Evolutionary conservation across 1,284 basidiomycete genomes (phyloP).

Genomic region (Marasmius fiardii): DNA sequence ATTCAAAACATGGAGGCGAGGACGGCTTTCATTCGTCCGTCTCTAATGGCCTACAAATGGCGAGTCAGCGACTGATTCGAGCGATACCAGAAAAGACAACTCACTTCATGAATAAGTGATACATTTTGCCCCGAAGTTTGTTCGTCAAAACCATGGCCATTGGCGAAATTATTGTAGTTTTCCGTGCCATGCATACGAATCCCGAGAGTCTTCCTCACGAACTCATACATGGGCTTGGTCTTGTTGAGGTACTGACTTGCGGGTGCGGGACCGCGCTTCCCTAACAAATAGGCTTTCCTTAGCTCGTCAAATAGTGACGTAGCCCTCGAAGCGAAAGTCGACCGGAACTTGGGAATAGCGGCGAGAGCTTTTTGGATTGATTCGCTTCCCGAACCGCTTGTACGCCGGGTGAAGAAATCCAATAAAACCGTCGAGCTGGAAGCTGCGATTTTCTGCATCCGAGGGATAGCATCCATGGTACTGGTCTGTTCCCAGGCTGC

Average conservation of each 20-base stretch:
- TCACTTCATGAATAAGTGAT: slow-evolving; percentile 63
- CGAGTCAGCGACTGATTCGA: not conserved
- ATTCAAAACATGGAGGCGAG: slow-evolving; percentile 32
- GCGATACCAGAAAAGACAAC: not conserved
- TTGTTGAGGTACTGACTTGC: slow-evolving; percentile 60
- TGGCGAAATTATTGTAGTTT: slow-evolving; percentile 54
- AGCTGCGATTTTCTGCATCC: slow-evolving; percentile 65
- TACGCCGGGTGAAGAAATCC: slow-evolving; percentile 48
- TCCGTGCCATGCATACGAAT: slow-evolving; percentile 74
- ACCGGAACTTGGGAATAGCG: slow-evolving; percentile 50
- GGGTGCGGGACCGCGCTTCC: slow-evolving; percentile 51
- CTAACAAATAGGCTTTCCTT: slow-evolving; percentile 50
- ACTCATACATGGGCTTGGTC: slow-evolving; percentile 69
- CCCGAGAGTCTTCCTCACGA: slow-evolving; percentile 61
- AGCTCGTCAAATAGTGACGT: slow-evolving; percentile 45
- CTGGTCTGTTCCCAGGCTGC: slow-evolving; percentile 61
- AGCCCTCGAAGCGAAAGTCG: slow-evolving; percentile 41
- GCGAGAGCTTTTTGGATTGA: slow-evolving; percentile 24
- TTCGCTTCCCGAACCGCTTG: slow-evolving; percentile 27
- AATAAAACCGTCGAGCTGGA: slow-evolving; percentile 58
- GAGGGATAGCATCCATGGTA: slow-evolving; percentile 63
- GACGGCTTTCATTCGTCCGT: slow-evolving; percentile 65
- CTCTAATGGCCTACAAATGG: slow-evolving; percentile 50
- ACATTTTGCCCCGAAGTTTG: slow-evolving; percentile 65
- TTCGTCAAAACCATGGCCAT: slow-evolving; percentile 57